A percentile compares a stretch with the other conserved stretches of the same genome.
Conservation (phyloP, 441 rosid genomes). For the Cnidoscolus chayamansa region DNA sequence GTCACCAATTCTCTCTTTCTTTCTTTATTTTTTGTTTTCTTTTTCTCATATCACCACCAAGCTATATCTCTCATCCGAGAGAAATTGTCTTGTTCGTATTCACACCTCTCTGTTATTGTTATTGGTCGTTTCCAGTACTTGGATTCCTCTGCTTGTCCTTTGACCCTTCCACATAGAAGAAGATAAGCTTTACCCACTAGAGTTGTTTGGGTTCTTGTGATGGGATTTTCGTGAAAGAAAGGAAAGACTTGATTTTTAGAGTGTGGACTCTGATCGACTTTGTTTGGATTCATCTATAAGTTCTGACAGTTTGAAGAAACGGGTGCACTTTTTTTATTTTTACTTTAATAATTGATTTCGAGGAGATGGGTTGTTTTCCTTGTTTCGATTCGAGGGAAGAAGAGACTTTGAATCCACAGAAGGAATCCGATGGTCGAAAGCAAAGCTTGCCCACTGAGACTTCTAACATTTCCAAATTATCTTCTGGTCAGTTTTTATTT, state of each 20-base stretch:
- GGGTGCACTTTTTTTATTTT: background rate
- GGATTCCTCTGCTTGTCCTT: conserved; percentile 8
- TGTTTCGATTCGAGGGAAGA: conserved; percentile 88
- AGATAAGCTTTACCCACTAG: conserved; percentile 9
- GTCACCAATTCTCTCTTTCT: conserved; percentile 3
- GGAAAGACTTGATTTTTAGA: conserved; percentile 12
- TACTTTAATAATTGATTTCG: conserved; percentile 1
- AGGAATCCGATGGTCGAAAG: conserved; percentile 50
- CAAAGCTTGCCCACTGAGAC: conserved; percentile 47
- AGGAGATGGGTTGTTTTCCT: conserved; percentile 86
- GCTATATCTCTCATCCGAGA: background rate
- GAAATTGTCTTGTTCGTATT: background rate
- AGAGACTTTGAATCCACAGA: conserved; percentile 59
- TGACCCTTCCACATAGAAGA: conserved; percentile 1
- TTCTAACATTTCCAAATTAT: conserved; percentile 54
- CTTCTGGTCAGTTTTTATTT: conserved; percentile 55
- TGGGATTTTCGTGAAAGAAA: conserved; percentile 20
- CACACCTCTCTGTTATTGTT: background rate
- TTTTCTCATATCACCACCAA: conserved; percentile 17
- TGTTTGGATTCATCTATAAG: background rate
- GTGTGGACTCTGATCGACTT: conserved; percentile 21
- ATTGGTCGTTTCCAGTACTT: conserved; percentile 13
- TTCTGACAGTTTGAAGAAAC: conserved; percentile 12
- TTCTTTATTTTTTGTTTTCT: background rate
- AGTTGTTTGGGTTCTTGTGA: background rate